phyloP scores from a whole-genome alignment of 2,329 filamentous ascomycete species.

The Knoxdaviesia capensis region DNA sequence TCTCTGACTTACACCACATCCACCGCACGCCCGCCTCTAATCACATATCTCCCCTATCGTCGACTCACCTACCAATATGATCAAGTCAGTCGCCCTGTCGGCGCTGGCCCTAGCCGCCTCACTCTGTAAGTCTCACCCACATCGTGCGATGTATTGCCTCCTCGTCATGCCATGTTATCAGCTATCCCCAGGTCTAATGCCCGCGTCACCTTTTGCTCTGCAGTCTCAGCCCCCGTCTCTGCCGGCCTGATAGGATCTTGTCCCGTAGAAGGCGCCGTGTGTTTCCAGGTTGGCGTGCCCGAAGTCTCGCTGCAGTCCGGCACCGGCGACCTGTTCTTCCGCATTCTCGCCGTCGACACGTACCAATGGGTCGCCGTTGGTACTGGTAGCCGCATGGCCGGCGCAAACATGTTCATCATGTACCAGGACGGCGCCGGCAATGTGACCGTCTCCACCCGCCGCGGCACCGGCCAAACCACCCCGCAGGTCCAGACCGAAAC shows the following conservation, averaged over 20 bases:
- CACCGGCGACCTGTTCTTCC: slow-evolving; percentile 38
- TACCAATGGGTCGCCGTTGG: slow-evolving; percentile 39
- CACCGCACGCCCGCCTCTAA: too few relatives aligned
- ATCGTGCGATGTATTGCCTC: not conserved
- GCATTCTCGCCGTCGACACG: slow-evolving; percentile 31
- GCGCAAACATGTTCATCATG: slow-evolving; percentile 40
- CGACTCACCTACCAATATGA: not conserved
- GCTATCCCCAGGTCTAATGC: not conserved
- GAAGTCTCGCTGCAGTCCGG: slow-evolving; percentile 22
- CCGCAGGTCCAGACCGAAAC: slow-evolving; percentile 24
- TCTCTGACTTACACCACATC: too few relatives aligned
- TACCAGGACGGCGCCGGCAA: slow-evolving; percentile 38
- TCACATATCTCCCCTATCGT: not conserved
- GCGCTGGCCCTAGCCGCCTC: not conserved
- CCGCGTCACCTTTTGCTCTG: not conserved
- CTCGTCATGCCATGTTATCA: not conserved
- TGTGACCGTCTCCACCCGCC: slow-evolving; percentile 38
- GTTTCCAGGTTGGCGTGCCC: slow-evolving; percentile 36
- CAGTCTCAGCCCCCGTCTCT: not conserved
- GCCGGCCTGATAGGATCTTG: slow-evolving; percentile 13
- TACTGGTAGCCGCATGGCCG: slow-evolving; percentile 32
- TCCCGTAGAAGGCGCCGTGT: slow-evolving; percentile 20
- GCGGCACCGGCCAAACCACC: slow-evolving; percentile 22
- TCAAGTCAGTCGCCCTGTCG: not conserved
- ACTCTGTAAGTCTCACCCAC: not conserved